Evolutionary conservation across 1,284 basidiomycete genomes (phyloP).

Genomic region (Naganishia liquefaciens): DNA sequence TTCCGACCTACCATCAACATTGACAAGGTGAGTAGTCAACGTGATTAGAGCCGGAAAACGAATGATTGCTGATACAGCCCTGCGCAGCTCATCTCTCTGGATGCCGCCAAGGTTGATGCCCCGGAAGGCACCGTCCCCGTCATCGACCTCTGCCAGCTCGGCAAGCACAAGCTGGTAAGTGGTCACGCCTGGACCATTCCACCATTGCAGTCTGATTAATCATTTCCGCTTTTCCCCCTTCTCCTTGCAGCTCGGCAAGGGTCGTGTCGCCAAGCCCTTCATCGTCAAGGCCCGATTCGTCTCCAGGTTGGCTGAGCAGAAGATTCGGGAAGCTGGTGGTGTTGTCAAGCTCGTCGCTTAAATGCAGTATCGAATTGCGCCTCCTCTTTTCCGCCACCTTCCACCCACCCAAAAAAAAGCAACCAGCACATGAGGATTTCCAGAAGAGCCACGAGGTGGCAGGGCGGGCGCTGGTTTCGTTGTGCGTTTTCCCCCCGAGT

Average conservation of each 20-base stretch:
- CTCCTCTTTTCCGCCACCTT: constrained; percentile 9
- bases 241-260: constrained; percentile 50
- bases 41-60: background rate
- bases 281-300: constrained; percentile 96
- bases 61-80: constrained; percentile 17
- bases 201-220: too few species aligned
- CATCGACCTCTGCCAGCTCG: constrained; percentile 80
- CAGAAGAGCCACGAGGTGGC: constrained; percentile 19
- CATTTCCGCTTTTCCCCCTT: constrained; percentile 21
- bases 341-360: constrained; percentile 88
- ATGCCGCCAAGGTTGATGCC: constrained; percentile 54
- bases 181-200: background rate
- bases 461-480: constrained; percentile 3
- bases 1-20: constrained; percentile 96
- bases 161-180: constrained; percentile 79
- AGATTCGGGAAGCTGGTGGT: constrained; percentile 84
- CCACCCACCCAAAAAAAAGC: constrained; percentile 9
- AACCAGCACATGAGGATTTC: constrained; percentile 27
- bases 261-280: constrained; percentile 63
- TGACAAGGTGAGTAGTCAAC: constrained; percentile 65
- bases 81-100: constrained; percentile 53
- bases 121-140: constrained; percentile 71
- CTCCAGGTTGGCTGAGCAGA: constrained; percentile 77
- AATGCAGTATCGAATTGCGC: too few species aligned
- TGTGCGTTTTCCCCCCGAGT: constrained; percentile 4